Evolutionary conservation across 192 early-diverging fungal species (phyloP), one percentile per base, ranked within the genome.

Genomic region (Backusella psychrophila): DNA sequence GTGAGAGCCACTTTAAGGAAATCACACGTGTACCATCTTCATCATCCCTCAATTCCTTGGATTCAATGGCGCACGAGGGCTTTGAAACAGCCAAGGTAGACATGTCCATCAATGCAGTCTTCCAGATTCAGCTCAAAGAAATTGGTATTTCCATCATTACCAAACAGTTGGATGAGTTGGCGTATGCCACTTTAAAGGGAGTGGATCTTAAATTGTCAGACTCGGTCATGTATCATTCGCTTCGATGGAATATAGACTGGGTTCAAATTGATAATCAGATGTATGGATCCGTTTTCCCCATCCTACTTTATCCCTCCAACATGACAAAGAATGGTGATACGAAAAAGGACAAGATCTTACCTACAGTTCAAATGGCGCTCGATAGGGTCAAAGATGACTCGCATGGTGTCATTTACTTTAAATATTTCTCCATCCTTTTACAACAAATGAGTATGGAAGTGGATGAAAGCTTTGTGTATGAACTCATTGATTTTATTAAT

Each of bases 211-310:
- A 88, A 26, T 92, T 90, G 56, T 92, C 88, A 1, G 96, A 98
- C 69, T 93, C 94, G 0, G 93, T 89, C 9, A 88, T 91, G 56
- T 94, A 94, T 80, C 93, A 94, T 84, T 92, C 93, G 17, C 70
- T 93, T 26, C 90, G 88, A 33, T 89, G 94, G 82, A 84, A 88
- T 44, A 89, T 96, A 21, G 92, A 96, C 67, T 99, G 98, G 98
- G 76, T 97, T 23, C 96, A 93, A 89, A 91, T 99, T 71, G 98
- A 99, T 81, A 99, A 98, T 85, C 97, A 99, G 81, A 82, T 98
- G 3, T 92, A 92, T 70, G 96, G 93, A 44, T 90, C 92, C 1
- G 76, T 94, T 6, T 95, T 92, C 49, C 96, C 96, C 0, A 97
- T 99, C 41, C 89, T 98, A n/a, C 77, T 99, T 9, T 98, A 97